Percentiles rank a stretch among this genome's conserved stretches.
Conservation (phyloP, 2,329 filamentous ascomycete genomes). For the Exophiala oligosperma region DNA sequence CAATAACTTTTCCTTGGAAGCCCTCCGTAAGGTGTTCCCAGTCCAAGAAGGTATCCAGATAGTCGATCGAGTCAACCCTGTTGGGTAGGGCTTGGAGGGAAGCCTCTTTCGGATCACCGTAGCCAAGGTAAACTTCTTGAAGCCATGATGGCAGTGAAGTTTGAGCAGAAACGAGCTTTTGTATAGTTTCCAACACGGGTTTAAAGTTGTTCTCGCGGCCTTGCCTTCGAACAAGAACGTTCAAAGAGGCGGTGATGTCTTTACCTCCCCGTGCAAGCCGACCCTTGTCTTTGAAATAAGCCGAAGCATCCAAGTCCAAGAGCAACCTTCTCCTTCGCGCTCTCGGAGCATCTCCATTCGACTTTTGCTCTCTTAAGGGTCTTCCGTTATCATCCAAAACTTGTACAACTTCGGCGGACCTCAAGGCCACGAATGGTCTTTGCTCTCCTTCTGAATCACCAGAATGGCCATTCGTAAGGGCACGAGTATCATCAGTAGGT, state of each 20-base stretch:
- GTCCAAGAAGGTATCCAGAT: constrained; percentile 89
- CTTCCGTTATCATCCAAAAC: constrained; percentile 83
- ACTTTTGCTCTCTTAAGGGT: constrained; percentile 65
- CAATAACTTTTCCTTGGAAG: constrained; percentile 81
- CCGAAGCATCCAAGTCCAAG: constrained; percentile 74
- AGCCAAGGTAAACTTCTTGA: constrained; percentile 96
- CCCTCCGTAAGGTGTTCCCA: constrained; percentile 93
- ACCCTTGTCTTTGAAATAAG: constrained; percentile 76
- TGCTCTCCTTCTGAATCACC: constrained; percentile 66
- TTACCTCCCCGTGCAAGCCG: constrained; percentile 64
- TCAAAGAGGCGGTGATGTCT: constrained; percentile 81
- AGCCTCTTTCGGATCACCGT: constrained; percentile 86
- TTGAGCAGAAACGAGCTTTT: constrained; percentile 78
- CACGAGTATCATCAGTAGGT: constrained; percentile 47
- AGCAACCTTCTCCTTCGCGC: constrained; percentile 69
- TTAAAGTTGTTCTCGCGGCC: constrained; percentile 97
- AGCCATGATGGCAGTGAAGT: constrained; percentile 87
- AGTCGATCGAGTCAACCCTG: constrained; percentile 77
- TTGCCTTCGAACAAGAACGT: constrained; percentile 78
- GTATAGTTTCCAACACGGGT: constrained; percentile 87
- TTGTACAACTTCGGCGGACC: constrained; percentile 82
- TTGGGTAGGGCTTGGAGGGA: constrained; percentile 81
- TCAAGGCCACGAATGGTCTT: constrained; percentile 52
- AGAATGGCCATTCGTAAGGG: constrained; percentile 54
- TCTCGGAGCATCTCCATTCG: constrained; percentile 61